These are phyloP conservation scores for Nicotiana rustica DNA, from an alignment of 305 asterid genomes.

Conservation along the genomic window DNA sequence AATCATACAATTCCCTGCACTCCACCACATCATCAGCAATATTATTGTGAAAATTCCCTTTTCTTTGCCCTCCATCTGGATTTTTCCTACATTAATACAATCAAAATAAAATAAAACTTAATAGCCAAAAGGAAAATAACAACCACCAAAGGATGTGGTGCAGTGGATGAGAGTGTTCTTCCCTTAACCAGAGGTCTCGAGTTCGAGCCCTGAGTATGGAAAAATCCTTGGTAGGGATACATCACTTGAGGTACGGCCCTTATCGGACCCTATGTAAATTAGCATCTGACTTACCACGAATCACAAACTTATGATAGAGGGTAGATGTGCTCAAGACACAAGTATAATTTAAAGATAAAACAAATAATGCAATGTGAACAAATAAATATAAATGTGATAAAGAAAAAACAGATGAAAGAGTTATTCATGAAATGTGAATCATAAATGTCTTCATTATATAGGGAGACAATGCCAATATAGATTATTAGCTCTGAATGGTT, in stretches of 20 bases:
- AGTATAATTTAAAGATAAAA: background rate
- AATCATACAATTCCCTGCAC: background rate
- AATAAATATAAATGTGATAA: background rate
- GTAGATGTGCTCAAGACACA: background rate
- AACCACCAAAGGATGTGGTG: no score
- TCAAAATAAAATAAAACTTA: background rate
- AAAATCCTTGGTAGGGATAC: no score
- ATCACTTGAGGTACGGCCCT: no score
- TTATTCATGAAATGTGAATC: background rate
- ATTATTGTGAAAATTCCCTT: background rate
- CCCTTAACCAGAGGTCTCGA: no score
- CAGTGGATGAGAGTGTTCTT: no score
- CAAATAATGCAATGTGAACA: background rate
- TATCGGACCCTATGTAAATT: background rate
- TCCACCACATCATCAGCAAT: background rate
- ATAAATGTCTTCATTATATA: background rate
- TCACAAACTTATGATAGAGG: background rate
- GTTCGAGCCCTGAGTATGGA: no score
- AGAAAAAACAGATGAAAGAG: background rate
- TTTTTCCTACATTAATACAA: background rate
- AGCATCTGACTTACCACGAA: background rate
- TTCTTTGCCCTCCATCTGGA: background rate
- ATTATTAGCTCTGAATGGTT: no score
- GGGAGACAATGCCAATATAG: background rate
- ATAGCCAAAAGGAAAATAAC: background rate